Evolutionary conservation across 176 grass and related monocot genomes (phyloP), one percentile per base, ranked within the genome.

Genomic region (Rhipidocladum racemiflorum): DNA sequence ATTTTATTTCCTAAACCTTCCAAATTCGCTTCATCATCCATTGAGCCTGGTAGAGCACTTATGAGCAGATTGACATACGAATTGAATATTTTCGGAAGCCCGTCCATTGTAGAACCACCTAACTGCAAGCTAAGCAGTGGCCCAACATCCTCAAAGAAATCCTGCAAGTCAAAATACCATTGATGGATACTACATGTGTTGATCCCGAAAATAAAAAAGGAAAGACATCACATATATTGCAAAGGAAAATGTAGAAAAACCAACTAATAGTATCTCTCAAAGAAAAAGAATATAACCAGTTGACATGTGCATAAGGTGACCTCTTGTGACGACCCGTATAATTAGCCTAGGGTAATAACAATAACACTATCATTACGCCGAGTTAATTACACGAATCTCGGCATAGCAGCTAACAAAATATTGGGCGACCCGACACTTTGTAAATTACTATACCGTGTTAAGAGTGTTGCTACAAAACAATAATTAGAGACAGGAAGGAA

Each of bases 121-220:
- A 93, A 85, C 34, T 98, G 92, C 68, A 98, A 83, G 72, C 82
- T 95, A 79, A 93, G 64, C 51, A 98, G 85, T 79, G 96, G 96
- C 23, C 90, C 89, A 74, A 98, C 87, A 86, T 98, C 96, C 71
- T 98, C 96, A 69, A 95, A 93, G 83, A 98, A 98, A 77, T 95
- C 92, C 96, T 98, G 82, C 61, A 85, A 68, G 66, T 67, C 17
- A 89, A 82, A 85, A 56, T 51, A 59, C 6, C 61, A 48, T 72
- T 39, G 46, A 38, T 15, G 59, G 23, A 74, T 21, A 69, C 3
- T 62, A 51, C 27, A 81, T 81, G 54, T 64, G 68, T 56, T 0
- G 6, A 81, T 20, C 66, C 44, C 27, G 34, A 59, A 72, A 85
- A 74, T 15, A 77, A 53, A 77, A 77, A 55, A 36, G 3, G 13